Conservation (phyloP, 2,329 filamentous ascomycete species). For the Lecanicillium sp. region DNA sequence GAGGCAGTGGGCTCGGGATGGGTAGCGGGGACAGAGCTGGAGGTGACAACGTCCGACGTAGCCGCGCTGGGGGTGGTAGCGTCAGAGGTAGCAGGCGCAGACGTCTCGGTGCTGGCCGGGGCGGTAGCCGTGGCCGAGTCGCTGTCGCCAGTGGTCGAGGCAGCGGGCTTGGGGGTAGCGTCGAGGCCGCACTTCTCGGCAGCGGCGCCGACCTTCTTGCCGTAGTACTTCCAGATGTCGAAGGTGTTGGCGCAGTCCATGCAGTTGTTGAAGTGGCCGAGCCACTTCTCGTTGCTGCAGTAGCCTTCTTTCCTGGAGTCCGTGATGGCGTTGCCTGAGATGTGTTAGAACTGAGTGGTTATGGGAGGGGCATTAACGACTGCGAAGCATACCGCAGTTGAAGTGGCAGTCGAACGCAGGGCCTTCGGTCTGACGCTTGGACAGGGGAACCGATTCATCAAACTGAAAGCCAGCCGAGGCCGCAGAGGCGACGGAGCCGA, state of each 20-base stretch:
- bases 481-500: constrained; percentile 25
- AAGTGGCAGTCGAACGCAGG: constrained; percentile 43
- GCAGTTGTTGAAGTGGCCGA: constrained; percentile 36
- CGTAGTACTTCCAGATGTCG: constrained; percentile 40
- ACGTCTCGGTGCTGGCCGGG: constrained; percentile 13
- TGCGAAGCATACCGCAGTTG: constrained; percentile 38
- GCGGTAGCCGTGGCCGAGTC: constrained; percentile 14
- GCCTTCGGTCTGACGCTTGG: constrained; percentile 35
- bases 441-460: constrained; percentile 27
- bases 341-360: constrained; percentile 2
- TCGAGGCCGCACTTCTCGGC: constrained; percentile 31
- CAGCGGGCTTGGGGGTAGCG: constrained; percentile 20
- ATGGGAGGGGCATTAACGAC: background rate
- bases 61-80: background rate
- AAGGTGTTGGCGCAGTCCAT: constrained; percentile 37
- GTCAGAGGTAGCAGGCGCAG: background rate
- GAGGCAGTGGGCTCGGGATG: background rate
- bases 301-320: constrained; percentile 22
- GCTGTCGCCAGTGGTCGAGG: background rate
- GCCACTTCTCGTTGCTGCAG: constrained; percentile 33
- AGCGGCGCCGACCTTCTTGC: constrained; percentile 29
- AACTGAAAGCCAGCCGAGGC: constrained; percentile 23
- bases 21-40: constrained; percentile 10
- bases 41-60: constrained; percentile 8
- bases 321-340: constrained; percentile 26